Evolutionary conservation across 805 yeast genomes (phyloP), one percentile per base, ranked within the genome.

Genomic region (Metschnikowia lachancei): DNA sequence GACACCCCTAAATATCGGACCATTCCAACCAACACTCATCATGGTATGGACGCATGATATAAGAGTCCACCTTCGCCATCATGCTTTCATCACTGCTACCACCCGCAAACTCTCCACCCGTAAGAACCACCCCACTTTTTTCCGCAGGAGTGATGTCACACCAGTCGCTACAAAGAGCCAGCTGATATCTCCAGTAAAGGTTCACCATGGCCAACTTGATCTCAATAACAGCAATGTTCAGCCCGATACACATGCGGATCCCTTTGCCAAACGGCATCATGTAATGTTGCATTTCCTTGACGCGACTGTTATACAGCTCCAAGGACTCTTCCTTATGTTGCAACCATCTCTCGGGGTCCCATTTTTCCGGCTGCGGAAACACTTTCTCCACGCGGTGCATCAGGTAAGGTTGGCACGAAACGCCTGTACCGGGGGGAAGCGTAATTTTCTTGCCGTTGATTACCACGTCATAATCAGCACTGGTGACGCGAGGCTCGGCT

Each of bases 261-360:
- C 91, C 92, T 28, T 80, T 76, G 1, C 91, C 90, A 67, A 85
- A 85, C 0, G 85, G 81, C 74, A 83, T 75, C 72, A 83, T 76
- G 54, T 70, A 70, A 44, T 66, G 73, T 46, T 72, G 70, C 79
- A 81, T 83, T 7, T 42, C 43, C 41, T 64, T 70, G 19, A 75
- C 54, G 30, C 83, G 57, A 3, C 47, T 52, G 7, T 55, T 56
- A 55, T 59, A 75, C 4, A 62, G 69, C 1, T 30, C 52, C 2
- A 36, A 41, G 11, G 62, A 42, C 53, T 76, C 81, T 31, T 57
- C 54, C 2, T 54, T 59, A 28, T 64, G 59, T 42, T 56, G 60
- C 10, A 82, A 54, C 92, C 91, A 85, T 49, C 90, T 65, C 39
- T 77, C 81, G 1, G 87, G 87, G 12, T 63, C 56, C 59, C 80